These are phyloP conservation scores for Xylaria sp. DNA, from an alignment of 2,329 filamentous ascomycete species.

Conservation along the genomic window DNA sequence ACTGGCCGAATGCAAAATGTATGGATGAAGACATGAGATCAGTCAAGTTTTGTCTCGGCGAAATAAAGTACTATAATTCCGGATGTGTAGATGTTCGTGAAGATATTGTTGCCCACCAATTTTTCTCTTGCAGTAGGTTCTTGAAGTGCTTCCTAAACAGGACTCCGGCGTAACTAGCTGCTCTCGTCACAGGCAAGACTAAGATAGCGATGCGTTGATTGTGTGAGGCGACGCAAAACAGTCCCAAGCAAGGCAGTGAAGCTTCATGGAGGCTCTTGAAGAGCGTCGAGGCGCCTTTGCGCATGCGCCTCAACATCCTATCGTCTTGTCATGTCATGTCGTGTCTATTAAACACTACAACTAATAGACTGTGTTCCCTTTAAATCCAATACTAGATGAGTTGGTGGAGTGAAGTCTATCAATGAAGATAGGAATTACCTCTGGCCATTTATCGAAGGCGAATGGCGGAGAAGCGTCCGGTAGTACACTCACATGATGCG, in stretches of 20 bases:
- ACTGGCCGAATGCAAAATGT: slow-evolving; percentile 2
- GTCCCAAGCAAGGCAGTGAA: neutral
- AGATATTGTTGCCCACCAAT: neutral
- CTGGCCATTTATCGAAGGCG: neutral
- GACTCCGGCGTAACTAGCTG: neutral
- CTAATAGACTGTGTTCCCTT: neutral
- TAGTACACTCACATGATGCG: neutral
- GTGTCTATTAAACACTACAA: neutral
- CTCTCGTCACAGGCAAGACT: neutral
- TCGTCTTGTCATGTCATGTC: neutral
- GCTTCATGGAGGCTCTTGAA: neutral
- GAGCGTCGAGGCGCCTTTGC: neutral
- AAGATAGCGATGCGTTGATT: neutral
- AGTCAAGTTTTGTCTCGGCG: slow-evolving; percentile 10
- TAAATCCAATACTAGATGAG: neutral
- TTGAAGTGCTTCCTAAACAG: neutral
- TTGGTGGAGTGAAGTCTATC: neutral
- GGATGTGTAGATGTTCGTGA: neutral
- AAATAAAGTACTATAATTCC: slow-evolving; percentile 12
- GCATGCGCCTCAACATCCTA: neutral
- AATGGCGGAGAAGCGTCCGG: neutral
- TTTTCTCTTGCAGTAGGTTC: neutral
- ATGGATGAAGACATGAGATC: slow-evolving; percentile 4
- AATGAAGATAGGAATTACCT: neutral
- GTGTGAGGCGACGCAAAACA: neutral